Percentiles rank a stretch among this genome's conserved stretches.
Conservation (phyloP, 2,329 filamentous ascomycete genomes). For the Cladobotryum protrusum region DNA sequence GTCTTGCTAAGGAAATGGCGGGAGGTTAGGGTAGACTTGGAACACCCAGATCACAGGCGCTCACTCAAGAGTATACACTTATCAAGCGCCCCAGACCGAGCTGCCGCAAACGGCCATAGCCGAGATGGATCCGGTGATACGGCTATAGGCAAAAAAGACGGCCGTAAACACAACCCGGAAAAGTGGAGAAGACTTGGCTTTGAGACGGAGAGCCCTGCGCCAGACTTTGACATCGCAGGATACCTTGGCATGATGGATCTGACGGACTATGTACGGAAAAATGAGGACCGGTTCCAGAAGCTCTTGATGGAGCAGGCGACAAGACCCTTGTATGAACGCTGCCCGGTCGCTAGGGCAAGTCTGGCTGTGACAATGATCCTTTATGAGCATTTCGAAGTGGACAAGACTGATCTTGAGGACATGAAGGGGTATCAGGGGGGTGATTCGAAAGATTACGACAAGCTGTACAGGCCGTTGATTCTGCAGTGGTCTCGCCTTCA, state of each 20-base stretch:
- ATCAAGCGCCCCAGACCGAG: slow-evolving; percentile 64
- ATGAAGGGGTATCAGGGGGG: slow-evolving; percentile 66
- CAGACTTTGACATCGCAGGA: slow-evolving; percentile 79
- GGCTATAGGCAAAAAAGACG: slow-evolving; percentile 48
- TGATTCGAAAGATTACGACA: slow-evolving; percentile 75
- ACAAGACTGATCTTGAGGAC: slow-evolving; percentile 75
- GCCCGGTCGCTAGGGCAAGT: slow-evolving; percentile 81
- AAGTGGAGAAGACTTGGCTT: slow-evolving; percentile 94
- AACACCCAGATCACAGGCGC: slow-evolving; percentile 80
- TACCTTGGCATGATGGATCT: slow-evolving; percentile 97
- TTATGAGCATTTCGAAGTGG: slow-evolving; percentile 94
- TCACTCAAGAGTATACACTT: slow-evolving; percentile 82
- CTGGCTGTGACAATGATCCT: slow-evolving; percentile 80
- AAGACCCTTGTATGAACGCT: slow-evolving; percentile 63
- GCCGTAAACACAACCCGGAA: slow-evolving; percentile 71
- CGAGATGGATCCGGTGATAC: slow-evolving; percentile 31
- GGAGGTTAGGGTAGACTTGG: slow-evolving; percentile 75
- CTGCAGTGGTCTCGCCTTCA: slow-evolving; percentile 92
- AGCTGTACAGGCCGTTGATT: slow-evolving; percentile 77
- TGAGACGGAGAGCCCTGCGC: slow-evolving; percentile 77
- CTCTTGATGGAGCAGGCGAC: slow-evolving; percentile 82
- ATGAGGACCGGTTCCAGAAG: slow-evolving; percentile 90
- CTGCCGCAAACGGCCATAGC: slow-evolving; percentile 30
- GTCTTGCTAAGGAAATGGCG: slow-evolving; percentile 82
- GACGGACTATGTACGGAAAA: slow-evolving; percentile 84